Evolutionary conservation across 176 grass and related monocot species (phyloP).

Genomic region (Canna indica): DNA sequence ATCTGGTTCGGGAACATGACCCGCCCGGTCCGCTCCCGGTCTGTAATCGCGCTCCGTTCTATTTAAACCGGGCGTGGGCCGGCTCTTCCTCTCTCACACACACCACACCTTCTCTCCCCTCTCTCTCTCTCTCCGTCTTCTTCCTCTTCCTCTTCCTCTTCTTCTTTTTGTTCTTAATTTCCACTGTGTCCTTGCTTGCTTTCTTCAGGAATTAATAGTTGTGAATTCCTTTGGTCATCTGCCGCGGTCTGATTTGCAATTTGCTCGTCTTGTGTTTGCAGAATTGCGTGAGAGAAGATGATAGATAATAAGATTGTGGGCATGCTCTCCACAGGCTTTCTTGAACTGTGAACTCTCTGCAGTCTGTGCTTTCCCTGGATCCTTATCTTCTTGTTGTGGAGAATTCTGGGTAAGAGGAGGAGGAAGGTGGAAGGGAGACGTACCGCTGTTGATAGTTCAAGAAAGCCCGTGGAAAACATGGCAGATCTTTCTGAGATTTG

Average conservation of each 20-base stretch:
- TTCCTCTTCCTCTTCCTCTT: slow-evolving; percentile 4
- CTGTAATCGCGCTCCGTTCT: slow-evolving; percentile 17
- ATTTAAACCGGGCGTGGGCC: slow-evolving; percentile 47
- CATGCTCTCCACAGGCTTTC: slow-evolving; percentile 99
- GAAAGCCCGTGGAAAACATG: slow-evolving; percentile 24
- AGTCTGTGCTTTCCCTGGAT: slow-evolving; percentile 5
- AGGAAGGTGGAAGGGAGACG: not conserved
- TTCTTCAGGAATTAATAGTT: not conserved
- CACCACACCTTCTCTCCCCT: not conserved
- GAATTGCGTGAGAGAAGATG: slow-evolving; percentile 1
- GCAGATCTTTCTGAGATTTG: not conserved
- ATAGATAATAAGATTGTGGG: slow-evolving; percentile 22
- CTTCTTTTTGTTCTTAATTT: not conserved
- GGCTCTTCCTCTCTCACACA: slow-evolving; percentile 31
- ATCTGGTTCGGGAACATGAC: slow-evolving; percentile 29
- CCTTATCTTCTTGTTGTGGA: slow-evolving; percentile 12
- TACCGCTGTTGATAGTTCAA: slow-evolving; percentile 72
- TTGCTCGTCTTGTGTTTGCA: not conserved
- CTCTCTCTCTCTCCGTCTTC: not conserved
- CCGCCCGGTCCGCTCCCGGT: slow-evolving; percentile 18
- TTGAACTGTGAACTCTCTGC: slow-evolving; percentile 81
- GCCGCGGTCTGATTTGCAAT: not conserved
- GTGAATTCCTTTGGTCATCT: too few species aligned
- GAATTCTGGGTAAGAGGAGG: not conserved
- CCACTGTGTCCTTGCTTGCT: not conserved